A percentile compares a stretch with the other conserved stretches of the same genome.
phyloP scores from a whole-genome alignment of 2,329 filamentous ascomycete species.

The Pseudocercospora eumusae region DNA sequence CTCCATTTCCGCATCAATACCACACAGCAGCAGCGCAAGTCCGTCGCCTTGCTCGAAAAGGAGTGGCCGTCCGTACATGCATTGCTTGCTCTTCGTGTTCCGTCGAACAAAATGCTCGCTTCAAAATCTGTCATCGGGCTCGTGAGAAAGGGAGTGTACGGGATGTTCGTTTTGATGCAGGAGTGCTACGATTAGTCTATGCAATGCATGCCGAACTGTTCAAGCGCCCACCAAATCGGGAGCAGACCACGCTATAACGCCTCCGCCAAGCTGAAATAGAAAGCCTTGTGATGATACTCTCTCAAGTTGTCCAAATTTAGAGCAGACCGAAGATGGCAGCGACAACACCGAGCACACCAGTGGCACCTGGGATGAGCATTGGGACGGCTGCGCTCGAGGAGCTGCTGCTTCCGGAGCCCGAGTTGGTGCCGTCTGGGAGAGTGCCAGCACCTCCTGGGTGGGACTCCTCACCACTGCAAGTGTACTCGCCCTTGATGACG shows the following conservation, averaged over 20 bases:
- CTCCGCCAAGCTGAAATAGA: constrained; percentile 27
- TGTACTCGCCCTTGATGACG: constrained; percentile 48
- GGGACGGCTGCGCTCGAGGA: constrained; percentile 44
- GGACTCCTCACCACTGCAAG: constrained; percentile 44
- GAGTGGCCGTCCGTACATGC: constrained; percentile 23
- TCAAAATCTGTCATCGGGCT: constrained; percentile 24
- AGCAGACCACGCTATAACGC: constrained; percentile 26
- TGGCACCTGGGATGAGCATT: constrained; percentile 47
- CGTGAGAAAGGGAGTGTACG: constrained; percentile 24
- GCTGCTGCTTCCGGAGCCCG: constrained; percentile 26
- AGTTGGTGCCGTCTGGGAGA: constrained; percentile 29
- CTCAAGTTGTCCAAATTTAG: constrained; percentile 36
- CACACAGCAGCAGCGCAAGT: constrained; percentile 7
- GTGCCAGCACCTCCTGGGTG: constrained; percentile 41
- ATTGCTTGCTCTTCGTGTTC: constrained; percentile 19
- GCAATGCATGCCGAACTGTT: constrained; percentile 32
- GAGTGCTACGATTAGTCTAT: constrained; percentile 42
- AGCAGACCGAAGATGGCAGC: constrained; percentile 51
- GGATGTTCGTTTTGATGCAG: constrained; percentile 25
- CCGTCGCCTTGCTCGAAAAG: constrained; percentile 11
- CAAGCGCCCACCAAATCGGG: constrained; percentile 26
- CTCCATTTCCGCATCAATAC: neutral
- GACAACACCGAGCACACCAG: constrained; percentile 50
- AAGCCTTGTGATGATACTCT: constrained; percentile 19
- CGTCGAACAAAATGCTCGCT: constrained; percentile 24